phyloP scores from a whole-genome alignment of 371 early-diverging fungal species.

The Mucor lusitanicus region DNA sequence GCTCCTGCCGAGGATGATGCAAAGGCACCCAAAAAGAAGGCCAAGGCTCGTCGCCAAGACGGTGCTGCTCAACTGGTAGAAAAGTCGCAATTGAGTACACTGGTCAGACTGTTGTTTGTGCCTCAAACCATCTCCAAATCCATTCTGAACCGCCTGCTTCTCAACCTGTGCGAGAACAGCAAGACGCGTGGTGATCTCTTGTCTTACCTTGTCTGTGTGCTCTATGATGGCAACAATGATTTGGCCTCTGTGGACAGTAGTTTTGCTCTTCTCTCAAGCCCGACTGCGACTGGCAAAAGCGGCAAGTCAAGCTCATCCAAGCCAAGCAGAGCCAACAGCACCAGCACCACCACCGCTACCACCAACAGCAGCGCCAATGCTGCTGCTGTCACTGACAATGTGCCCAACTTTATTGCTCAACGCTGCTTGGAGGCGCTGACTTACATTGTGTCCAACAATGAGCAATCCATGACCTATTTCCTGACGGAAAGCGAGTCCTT shows the following conservation, averaged over 20 bases:
- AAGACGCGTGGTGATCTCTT: conserved; percentile 86
- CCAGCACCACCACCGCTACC: no score
- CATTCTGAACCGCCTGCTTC: conserved; percentile 71
- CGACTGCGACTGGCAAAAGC: conserved; percentile 44
- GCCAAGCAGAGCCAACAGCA: not conserved
- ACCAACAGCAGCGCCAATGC: not conserved
- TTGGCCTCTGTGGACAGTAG: conserved; percentile 77
- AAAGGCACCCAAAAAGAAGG: conserved; percentile 40
- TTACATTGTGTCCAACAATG: conserved; percentile 69
- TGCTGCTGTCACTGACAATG: conserved; percentile 39
- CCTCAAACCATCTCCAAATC: conserved; percentile 76
- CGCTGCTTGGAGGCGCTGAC: conserved; percentile 85
- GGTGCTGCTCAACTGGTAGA: conserved; percentile 85
- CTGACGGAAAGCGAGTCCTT: conserved; percentile 73
- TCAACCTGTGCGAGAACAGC: conserved; percentile 90
- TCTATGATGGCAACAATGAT: conserved; percentile 83
- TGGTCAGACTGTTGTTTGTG: conserved; percentile 83
- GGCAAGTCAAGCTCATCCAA: conserved; percentile 18
- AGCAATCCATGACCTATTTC: conserved; percentile 70
- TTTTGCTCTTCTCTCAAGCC: conserved; percentile 70
- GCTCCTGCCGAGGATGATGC: conserved; percentile 15
- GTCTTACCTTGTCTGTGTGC: conserved; percentile 81
- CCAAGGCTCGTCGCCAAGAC: conserved; percentile 39
- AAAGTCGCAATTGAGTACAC: conserved; percentile 75
- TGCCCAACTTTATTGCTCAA: conserved; percentile 85